Evolutionary conservation across 1,284 basidiomycete genomes (phyloP), one percentile per base, ranked within the genome.

Genomic region (Tremellales sp.): DNA sequence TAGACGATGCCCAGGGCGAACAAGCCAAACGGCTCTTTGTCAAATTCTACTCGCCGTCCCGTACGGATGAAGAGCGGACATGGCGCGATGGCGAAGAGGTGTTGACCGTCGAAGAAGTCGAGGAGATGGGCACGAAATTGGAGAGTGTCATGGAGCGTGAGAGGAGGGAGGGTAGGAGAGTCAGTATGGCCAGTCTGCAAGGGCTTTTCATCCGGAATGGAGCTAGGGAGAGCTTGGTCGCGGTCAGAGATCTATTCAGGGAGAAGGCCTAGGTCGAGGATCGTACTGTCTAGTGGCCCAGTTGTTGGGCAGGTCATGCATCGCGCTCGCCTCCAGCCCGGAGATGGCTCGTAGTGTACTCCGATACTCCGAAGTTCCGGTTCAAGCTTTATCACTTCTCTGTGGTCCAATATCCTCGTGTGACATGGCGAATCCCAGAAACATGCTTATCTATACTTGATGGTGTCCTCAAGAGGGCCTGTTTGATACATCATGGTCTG

Each of bases 121-220:
- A 54, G 11, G 63, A 83, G 53, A 82, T 82, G 11, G 70, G 72
- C 17, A 68, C 75, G 46, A 67, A 87, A 43, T 79, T 83, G 52
- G 62, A 73, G 26, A 72, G 81, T 6, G 79, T 89, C 4, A 65
- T 77, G 39, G 75, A 76, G 11, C 79, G 82, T 56, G 79, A 80
- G 67, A 65, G 74, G 43, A 60, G 27, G 6, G 45, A 70, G 2
- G 85, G 84, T 0, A 75, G 76, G 58, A 75, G 80, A 26, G 80
- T 94, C 50, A 94, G 90, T 65, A 97, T 97, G 92, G 92, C 92
- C 23, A 83, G 86, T 29, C 75, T 97, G 50, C 92, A 97, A 65
- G 92, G 92, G 15, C 80, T 88, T 46, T 97, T 97, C 72, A 97
- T 97, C 58, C 79, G 87, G 51, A 83, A 82, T 63, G 77, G 76